These are phyloP conservation scores for Pichia sporocuriosa DNA, from an alignment of 805 yeast genomes.

Conservation along the genomic window DNA sequence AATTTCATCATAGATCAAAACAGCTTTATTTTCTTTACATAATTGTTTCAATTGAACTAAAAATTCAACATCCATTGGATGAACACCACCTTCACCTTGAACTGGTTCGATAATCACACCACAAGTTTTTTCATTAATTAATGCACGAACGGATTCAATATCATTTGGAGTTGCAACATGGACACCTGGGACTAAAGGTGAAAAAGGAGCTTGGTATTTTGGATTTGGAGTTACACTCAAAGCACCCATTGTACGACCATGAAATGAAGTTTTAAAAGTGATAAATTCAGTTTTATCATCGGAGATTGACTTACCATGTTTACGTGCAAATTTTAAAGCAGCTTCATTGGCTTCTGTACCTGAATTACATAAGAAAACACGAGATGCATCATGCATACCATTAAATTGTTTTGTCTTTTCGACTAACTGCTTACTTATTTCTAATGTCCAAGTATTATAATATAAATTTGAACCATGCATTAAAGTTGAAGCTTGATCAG, in stretches of 20 bases:
- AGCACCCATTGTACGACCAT: slow-evolving; percentile 94
- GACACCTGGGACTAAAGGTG: slow-evolving; percentile 89
- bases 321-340: slow-evolving; percentile 63
- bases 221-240: slow-evolving; percentile 87
- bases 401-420: slow-evolving; percentile 61
- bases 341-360: slow-evolving; percentile 40
- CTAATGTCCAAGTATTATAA: slow-evolving; percentile 79
- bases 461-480: slow-evolving; percentile 83
- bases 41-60: slow-evolving; percentile 56
- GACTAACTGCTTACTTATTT: slow-evolving; percentile 64
- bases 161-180: slow-evolving; percentile 58
- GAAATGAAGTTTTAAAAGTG: slow-evolving; percentile 86
- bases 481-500: slow-evolving; percentile 64
- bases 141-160: slow-evolving; percentile 48
- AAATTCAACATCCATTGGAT: slow-evolving; percentile 58
- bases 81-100: slow-evolving; percentile 97
- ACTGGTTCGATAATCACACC: slow-evolving; percentile 95
- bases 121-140: slow-evolving; percentile 62
- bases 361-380: slow-evolving; percentile 59
- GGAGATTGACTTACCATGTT: slow-evolving; percentile 55
- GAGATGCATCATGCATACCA: slow-evolving; percentile 74
- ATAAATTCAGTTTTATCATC: slow-evolving; percentile 66
- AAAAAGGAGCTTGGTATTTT: slow-evolving; percentile 87
- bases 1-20: slow-evolving; percentile 88
- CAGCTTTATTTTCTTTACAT: slow-evolving; percentile 62